A percentile compares a stretch with the other conserved stretches of the same genome.
phyloP scores from a whole-genome alignment of 345 rosid species.

The Reutealis trisperma region DNA sequence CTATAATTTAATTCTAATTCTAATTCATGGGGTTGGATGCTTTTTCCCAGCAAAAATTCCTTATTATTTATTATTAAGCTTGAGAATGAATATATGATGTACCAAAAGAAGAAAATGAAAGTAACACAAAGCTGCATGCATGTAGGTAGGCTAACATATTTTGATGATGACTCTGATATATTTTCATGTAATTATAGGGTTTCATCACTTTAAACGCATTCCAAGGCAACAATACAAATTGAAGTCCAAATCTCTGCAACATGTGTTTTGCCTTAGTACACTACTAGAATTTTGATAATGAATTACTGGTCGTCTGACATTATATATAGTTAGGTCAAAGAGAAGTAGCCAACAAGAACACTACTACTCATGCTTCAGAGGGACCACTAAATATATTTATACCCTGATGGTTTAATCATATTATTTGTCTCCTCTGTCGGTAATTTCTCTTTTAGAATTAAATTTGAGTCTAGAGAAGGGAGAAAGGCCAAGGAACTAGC shows the following conservation, averaged over 20 bases:
- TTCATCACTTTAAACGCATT: background rate
- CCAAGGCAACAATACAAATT: background rate
- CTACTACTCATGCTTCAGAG: slow-evolving; percentile 18
- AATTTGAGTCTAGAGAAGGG: too few relatives aligned
- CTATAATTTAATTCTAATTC: too few relatives aligned
- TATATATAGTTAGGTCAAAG: slow-evolving; percentile 22
- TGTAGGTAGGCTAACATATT: background rate
- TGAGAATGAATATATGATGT: too few relatives aligned
- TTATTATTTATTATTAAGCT: too few relatives aligned
- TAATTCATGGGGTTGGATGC: too few relatives aligned
- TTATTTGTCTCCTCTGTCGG: slow-evolving; percentile 39
- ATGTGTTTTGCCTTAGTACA: background rate
- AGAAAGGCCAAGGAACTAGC: slow-evolving; percentile 9
- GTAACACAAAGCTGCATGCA: background rate
- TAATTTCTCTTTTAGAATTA: slow-evolving; percentile 11
- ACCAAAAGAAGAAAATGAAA: too few relatives aligned
- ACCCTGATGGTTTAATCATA: slow-evolving; percentile 38
- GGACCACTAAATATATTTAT: slow-evolving; percentile 34
- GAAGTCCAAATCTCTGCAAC: background rate
- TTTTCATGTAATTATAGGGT: too few relatives aligned
- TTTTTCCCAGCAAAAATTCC: too few relatives aligned
- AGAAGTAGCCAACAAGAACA: slow-evolving; percentile 30
- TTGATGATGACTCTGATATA: background rate
- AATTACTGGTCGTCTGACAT: slow-evolving; percentile 14
- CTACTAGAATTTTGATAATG: background rate